Percentiles rank a stretch among this genome's conserved stretches.
These are phyloP conservation scores for Cytospora leucostoma DNA, from an alignment of 2,329 filamentous ascomycete species.

Conservation along the genomic window DNA sequence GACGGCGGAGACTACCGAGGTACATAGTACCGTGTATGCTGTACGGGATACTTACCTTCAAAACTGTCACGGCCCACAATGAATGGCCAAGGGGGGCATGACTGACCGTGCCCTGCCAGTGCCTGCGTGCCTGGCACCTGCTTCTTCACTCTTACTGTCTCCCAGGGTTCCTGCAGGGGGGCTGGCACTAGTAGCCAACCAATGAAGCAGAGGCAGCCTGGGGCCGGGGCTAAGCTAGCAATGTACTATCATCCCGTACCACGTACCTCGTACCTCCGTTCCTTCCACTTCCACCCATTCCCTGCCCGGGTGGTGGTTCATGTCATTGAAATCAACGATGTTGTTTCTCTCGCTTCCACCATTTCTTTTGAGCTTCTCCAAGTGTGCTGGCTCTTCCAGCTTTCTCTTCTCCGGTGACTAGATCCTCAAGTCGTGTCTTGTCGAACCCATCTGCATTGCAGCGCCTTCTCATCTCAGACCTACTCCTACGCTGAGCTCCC, in stretches of 20 bases:
- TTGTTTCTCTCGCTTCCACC: background rate
- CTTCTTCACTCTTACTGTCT: background rate
- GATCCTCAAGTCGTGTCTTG: slow-evolving; percentile 6
- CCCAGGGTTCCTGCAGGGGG: slow-evolving; percentile 10
- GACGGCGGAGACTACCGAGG: background rate
- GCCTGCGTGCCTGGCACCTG: background rate
- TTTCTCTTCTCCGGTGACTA: slow-evolving; percentile 19
- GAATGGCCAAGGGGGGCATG: background rate
- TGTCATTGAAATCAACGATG: slow-evolving; percentile 16
- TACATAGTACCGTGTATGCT: background rate
- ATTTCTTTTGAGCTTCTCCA: slow-evolving; percentile 19
- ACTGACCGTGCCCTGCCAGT: background rate
- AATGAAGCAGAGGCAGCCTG: background rate
- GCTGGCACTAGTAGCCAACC: background rate
- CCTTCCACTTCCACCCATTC: slow-evolving; percentile 20
- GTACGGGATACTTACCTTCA: background rate
- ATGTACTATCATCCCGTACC: slow-evolving; percentile 15
- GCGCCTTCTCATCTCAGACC: background rate
- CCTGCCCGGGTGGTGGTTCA: slow-evolving; percentile 14
- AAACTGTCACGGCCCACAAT: background rate
- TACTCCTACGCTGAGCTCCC: background rate
- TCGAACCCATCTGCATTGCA: slow-evolving; percentile 8
- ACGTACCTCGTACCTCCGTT: slow-evolving; percentile 20
- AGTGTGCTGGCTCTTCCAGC: slow-evolving; percentile 7
- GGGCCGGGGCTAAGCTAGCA: slow-evolving; percentile 1